Base-by-base conservation (phyloP, 2,329 filamentous ascomycete genomes). In the Scopulariopsis brevicaulis region DNA sequence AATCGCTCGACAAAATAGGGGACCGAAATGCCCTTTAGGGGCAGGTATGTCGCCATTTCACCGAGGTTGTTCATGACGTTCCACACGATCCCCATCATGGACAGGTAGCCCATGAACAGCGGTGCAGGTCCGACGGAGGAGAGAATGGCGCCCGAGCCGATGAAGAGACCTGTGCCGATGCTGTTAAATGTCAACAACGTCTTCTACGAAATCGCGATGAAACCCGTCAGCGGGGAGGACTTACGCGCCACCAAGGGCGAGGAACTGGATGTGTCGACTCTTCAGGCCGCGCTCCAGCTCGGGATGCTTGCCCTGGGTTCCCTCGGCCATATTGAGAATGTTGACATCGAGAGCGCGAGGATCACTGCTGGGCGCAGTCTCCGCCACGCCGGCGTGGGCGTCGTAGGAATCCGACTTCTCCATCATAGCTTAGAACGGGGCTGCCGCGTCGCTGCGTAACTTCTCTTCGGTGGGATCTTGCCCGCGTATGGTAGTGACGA, bases 91-190 rank as follows among this genome's bases (percentile, higher is more conserved):
- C 71, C 28, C 73, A 79, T 80, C 77, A 81, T 80, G 62, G 72
- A 73, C 7, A 80, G 64, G 68, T 89, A 91, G 25, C 81, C 84
- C 69, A 91, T 84, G 67, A 90, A 79, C 18, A 90, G 71, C 0
- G 86, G 84, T 5, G 84, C 86, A 2, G 84, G 84, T 1, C 84
- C 84, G 32, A 78, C 77, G 11, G 72, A 70, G 37, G 77, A 72
- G 56, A 86, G 71, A 56, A 83, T 81, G 59, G 70, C 70, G 25
- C 83, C 83, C 43, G 80, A 82, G 58, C 82, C 81, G 60, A 86
- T 76, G 66, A 86, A 86, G 22, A 86, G 75, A 63, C 83, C 83
- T 3, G 83, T 86, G 58, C 83, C 83, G 62, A 86, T 85, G 24
- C 79, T 81, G 15, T 46, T 60, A 53, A 43, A 37, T 14, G 46